Percentiles rank a stretch among this genome's conserved stretches.
phyloP scores from a whole-genome alignment of 371 early-diverging fungal species.

The Basidiobolus meristosporus region DNA sequence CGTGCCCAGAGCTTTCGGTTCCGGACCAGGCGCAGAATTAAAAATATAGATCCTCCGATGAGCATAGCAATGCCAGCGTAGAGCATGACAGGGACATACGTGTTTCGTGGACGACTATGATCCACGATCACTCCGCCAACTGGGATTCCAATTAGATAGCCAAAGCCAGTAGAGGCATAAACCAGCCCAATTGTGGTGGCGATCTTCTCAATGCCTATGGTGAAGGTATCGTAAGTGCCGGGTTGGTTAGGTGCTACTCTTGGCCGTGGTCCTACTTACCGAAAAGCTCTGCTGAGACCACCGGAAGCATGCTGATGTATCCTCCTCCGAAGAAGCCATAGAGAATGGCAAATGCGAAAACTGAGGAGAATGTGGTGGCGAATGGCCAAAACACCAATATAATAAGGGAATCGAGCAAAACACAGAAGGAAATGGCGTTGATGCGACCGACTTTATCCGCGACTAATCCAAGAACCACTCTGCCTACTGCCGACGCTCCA shows the following conservation, averaged over 20 bases:
- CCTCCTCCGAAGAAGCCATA: conserved; percentile 42
- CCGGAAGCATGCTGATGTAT: conserved; percentile 19
- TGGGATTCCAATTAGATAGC: conserved; percentile 14
- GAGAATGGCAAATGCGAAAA: conserved; percentile 24
- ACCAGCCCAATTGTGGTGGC: conserved; percentile 14
- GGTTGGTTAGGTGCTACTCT: background rate
- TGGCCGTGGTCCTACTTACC: conserved; percentile 7
- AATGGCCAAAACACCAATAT: conserved; percentile 38
- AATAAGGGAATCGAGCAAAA: conserved; percentile 17
- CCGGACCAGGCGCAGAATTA: no score
- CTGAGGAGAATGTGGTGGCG: conserved; percentile 15
- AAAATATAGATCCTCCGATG: background rate
- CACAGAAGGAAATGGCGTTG: conserved; percentile 21
- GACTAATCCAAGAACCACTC: conserved; percentile 20
- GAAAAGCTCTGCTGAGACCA: conserved; percentile 23
- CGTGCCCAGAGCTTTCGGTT: no score
- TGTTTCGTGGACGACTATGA: conserved; percentile 2
- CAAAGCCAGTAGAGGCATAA: conserved; percentile 12
- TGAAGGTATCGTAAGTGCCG: background rate
- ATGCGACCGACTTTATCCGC: conserved; percentile 34
- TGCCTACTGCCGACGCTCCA: conserved; percentile 26
- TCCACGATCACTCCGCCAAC: conserved; percentile 20
- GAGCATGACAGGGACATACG: background rate
- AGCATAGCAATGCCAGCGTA: conserved; percentile 1
- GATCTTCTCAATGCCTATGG: conserved; percentile 6